Evolutionary conservation across 106 monocot species (phyloP), one percentile per base, ranked within the genome.

Genomic region (Dioscorea alata): DNA sequence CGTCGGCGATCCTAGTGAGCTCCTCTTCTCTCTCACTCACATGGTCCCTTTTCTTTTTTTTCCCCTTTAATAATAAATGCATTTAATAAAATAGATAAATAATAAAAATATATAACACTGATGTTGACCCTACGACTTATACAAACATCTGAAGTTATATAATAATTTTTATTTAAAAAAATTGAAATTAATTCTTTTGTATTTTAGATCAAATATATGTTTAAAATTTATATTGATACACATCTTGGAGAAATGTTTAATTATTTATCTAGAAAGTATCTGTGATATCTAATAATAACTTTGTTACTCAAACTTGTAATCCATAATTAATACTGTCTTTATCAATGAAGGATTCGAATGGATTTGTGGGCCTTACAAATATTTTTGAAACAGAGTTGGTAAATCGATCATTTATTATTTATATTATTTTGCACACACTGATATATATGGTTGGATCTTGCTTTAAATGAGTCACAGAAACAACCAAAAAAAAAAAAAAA

Each of bases 1-100:
- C 64, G 63, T 78, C 50, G 74, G 68, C 49, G 86, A 87, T 51
- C 74, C 79, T 6, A 75, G 87, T 91, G 49, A 63, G 80, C 35
- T 13, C 13, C 31, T 33, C 13, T 5, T 54, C 23, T 7, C 23
- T 21, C 19, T 33, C 6, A 51, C 12, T 17, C 51, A 2, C 17
- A 12, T 51, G 12, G 50, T 50, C 12, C 12, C 5, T 13, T 24
- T 35, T 59, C 23, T 62, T 49, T 35, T 48, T 8, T n/a, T n/a
- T n/a, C n/a, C n/a, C n/a, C n/a, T n/a, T n/a, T n/a, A n/a, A n/a
- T n/a, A n/a, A 5, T 22, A 16, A 4, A 13, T 69, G 23, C 19
- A 12, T 63, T 1, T 0, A 9, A 32, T 2, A 10, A 23, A 33
- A 35, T 60, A 48, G 8, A 49, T 61, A 3, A 22, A 24, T 71